Evolutionary conservation across 352 stramenopile species (phyloP), one percentile per base, ranked within the genome.

Genomic region (Phytophthora hybrid): DNA sequence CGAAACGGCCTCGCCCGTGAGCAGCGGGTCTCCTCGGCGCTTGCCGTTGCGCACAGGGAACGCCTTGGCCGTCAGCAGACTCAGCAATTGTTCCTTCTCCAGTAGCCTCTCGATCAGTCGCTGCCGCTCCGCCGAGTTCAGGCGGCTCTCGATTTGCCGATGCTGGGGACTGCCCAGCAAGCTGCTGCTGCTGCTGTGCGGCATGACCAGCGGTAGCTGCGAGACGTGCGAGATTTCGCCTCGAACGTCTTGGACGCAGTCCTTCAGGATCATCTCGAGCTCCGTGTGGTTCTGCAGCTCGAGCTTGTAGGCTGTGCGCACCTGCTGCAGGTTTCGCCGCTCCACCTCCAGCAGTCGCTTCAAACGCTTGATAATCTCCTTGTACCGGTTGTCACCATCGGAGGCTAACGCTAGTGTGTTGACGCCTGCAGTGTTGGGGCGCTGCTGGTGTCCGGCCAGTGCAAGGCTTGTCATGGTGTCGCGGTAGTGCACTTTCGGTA

Each of bases 281-380:
- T 97, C 90, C 0, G 84, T 93, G 66, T 85, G 87, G 41, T 81
- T 84, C 73, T 97, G 87, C 19, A 96, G 53, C 54, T 97, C 85
- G 8, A 73, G 59, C 49, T 91, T 90, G 72, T 94, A 93, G 1
- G 83, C 74, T 8, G 79, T 71, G n/a, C 89, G 85, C 39, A 94
- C 91, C 61, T 97, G 83, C 63, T 90, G 80, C 31, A 97, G 63
- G 32, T 95, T 97, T 16, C 84, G 80, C 31, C 91, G 73, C 78
- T 98, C 93, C 13, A 89, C 82, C 47, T 98, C 93, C 7, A 98
- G 76, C 44, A 98, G 74, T 7, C 91, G 84, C 78, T 98, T 98
- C 26, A 98, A 76, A 8, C 93, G 81, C 76, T 97, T 96, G 71
- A 98, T 97, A 59, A 98, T 96, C 59, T 97, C 93, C 71, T 98